These are phyloP conservation scores for Parvularia atlantis DNA, from an alignment of 78 protist genomes.

Conservation along the genomic window DNA sequence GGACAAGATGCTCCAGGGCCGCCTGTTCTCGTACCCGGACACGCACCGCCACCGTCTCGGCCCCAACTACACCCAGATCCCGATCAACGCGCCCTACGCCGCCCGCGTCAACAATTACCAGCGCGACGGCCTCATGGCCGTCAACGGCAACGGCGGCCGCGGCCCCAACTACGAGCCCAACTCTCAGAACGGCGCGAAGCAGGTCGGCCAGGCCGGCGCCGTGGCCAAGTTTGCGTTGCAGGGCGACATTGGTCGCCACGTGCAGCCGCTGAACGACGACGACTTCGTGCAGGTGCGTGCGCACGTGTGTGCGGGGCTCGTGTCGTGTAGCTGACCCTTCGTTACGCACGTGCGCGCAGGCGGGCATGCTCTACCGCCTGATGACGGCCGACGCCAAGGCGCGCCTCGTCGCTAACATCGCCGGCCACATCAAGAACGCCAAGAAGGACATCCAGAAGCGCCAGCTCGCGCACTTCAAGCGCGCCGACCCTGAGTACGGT, in stretches of 20 bases:
- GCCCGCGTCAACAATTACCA: slow-evolving; percentile 25
- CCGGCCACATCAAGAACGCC: slow-evolving; percentile 36
- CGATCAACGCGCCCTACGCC: slow-evolving; percentile 56
- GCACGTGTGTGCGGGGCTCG: not conserved
- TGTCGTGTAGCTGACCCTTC: not conserved
- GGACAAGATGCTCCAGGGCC: slow-evolving; percentile 62
- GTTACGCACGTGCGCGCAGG: slow-evolving; percentile 29
- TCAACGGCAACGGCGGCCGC: slow-evolving; percentile 28
- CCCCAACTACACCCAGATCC: slow-evolving; percentile 45
- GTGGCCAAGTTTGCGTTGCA: slow-evolving; percentile 1
- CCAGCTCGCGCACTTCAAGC: slow-evolving; percentile 32
- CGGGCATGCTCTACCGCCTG: slow-evolving; percentile 44
- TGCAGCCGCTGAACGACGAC: not conserved
- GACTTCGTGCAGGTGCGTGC: not conserved
- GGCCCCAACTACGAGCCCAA: slow-evolving; percentile 54
- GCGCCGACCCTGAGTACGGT: slow-evolving; percentile 43
- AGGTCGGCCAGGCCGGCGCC: slow-evolving; percentile 24
- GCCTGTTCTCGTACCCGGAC: slow-evolving; percentile 69
- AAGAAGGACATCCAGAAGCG: slow-evolving; percentile 27
- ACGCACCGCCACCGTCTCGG: slow-evolving; percentile 80
- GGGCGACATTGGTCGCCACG: not conserved
- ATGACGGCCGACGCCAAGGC: slow-evolving; percentile 38
- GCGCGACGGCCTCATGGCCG: slow-evolving; percentile 53
- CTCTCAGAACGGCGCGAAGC: not conserved
- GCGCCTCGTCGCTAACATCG: slow-evolving; percentile 32